phyloP scores from a whole-genome alignment of 768 basidiomycete genomes.

The Tubosaeta sp. region DNA sequence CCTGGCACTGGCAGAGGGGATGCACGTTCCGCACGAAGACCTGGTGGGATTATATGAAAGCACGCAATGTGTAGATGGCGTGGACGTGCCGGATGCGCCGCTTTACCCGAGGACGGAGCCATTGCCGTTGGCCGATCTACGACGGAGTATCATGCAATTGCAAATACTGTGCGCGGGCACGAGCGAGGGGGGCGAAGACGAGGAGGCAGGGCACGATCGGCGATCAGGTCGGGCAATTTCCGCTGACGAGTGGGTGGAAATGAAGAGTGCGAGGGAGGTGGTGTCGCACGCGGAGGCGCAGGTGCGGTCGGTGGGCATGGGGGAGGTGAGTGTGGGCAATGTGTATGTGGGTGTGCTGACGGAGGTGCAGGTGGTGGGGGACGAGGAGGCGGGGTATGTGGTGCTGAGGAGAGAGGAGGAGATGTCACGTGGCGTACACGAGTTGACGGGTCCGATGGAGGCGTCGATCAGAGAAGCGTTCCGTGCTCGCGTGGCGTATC shows the following conservation, averaged over 20 bases:
- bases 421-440: conserved; percentile 44
- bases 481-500: conserved; percentile 44
- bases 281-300: conserved; percentile 55
- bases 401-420: conserved; percentile 30
- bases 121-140: conserved; percentile 49
- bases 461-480: conserved; percentile 36
- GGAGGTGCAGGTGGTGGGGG: conserved; percentile 29
- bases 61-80: conserved; percentile 20
- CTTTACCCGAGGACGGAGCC: conserved; percentile 31
- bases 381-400: conserved; percentile 56
- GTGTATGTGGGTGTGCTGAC: conserved; percentile 6
- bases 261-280: conserved; percentile 36
- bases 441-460: conserved; percentile 29
- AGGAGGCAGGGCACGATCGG: conserved; percentile 28
- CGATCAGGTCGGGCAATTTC: conserved; percentile 31
- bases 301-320: conserved; percentile 27
- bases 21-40: conserved; percentile 37
- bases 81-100: conserved; percentile 33
- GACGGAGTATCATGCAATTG: conserved; percentile 58
- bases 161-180: conserved; percentile 47
- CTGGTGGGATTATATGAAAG: conserved; percentile 46
- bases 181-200: conserved; percentile 24
- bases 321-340: conserved; percentile 37
- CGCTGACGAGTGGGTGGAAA: conserved; percentile 28
- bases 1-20: conserved; percentile 56